Evolutionary conservation across 169 alveolate species (phyloP), one percentile per base, ranked within the genome.

Genomic region (Babesia sp.): DNA sequence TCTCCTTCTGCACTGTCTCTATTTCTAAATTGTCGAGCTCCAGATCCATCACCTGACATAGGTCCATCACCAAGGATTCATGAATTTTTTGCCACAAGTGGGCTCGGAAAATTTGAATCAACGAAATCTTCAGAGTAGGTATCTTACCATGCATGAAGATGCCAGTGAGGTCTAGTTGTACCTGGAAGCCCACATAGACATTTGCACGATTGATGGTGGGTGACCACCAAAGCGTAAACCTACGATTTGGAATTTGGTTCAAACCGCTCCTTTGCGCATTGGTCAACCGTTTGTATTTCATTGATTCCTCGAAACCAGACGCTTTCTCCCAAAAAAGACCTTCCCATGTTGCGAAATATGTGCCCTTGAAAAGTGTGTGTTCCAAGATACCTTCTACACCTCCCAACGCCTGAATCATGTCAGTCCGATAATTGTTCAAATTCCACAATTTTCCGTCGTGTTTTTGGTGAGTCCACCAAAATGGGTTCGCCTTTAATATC

Each of bases 381-480:
- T 98, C 99, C 67, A 98, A 90, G 45, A 98, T 98, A 34, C 99
- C 99, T 79, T 97, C 99, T 18, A 97, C 99, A 9, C 99, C 99
- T 5, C 99, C 99, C 71, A 98, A 84, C 5, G 99, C 99, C 85
- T 98, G 99, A 59, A 98, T 98, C 99, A 98, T 98, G 89, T 98
- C 99, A 22, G 99, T 98, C 46, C 99, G 91, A 84, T 98, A 98
- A 91, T 97, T 98, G 86, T 97, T 98, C 70, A 98, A 84, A 86
- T 98, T 98, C 99, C 99, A 98, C 63, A 98, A 91, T 86, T 98
- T 98, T 28, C 99, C 99, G 79, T 98, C 99, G 80, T 98, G 99
- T 71, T 98, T 93, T 56, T 97, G 98, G 81, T 98, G 99, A n/a
- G 99, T 98, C 99, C 99, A 98, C 99, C 99, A 98, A 86, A 98